Evolutionary conservation across 1,284 basidiomycete genomes (phyloP).

Genomic region (Fistulinella cinereoalba): DNA sequence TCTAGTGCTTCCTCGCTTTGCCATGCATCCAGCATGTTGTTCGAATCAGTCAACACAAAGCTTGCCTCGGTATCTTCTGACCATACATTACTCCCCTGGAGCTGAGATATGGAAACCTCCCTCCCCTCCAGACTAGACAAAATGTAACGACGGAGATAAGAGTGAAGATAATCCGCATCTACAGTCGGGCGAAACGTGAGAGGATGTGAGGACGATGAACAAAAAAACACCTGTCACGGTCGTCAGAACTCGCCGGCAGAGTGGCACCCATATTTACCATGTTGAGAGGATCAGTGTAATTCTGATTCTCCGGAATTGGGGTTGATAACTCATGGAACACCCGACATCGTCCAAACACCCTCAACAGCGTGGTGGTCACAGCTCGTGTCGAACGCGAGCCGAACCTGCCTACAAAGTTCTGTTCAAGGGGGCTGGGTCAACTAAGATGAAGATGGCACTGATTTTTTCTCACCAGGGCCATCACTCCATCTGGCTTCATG

Average conservation of each 20-base stretch:
- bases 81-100: slow-evolving; percentile 39
- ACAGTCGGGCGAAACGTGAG: slow-evolving; percentile 62
- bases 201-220: slow-evolving; percentile 55
- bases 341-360: slow-evolving; percentile 71
- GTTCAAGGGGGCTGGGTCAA: slow-evolving; percentile 20
- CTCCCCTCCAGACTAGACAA: slow-evolving; percentile 44
- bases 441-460: neutral
- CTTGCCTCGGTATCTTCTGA: slow-evolving; percentile 38
- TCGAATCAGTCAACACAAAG: slow-evolving; percentile 56
- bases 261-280: slow-evolving; percentile 50
- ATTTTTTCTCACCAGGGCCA: slow-evolving; percentile 67
- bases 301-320: slow-evolving; percentile 42
- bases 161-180: slow-evolving; percentile 61
- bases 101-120: slow-evolving; percentile 51
- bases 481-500: slow-evolving; percentile 69
- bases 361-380: slow-evolving; percentile 66
- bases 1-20: slow-evolving; percentile 58
- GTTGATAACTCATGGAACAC: slow-evolving; percentile 71
- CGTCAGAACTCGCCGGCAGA: slow-evolving; percentile 9
- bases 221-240: slow-evolving; percentile 68
- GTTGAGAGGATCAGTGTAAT: slow-evolving; percentile 64
- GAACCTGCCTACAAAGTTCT: slow-evolving; percentile 75
- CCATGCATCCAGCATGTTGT: slow-evolving; percentile 59
- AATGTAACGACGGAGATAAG: slow-evolving; percentile 58
- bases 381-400: slow-evolving; percentile 61